Base-by-base conservation (phyloP, 2,329 filamentous ascomycete genomes). In the Penicillium verrucosum region DNA sequence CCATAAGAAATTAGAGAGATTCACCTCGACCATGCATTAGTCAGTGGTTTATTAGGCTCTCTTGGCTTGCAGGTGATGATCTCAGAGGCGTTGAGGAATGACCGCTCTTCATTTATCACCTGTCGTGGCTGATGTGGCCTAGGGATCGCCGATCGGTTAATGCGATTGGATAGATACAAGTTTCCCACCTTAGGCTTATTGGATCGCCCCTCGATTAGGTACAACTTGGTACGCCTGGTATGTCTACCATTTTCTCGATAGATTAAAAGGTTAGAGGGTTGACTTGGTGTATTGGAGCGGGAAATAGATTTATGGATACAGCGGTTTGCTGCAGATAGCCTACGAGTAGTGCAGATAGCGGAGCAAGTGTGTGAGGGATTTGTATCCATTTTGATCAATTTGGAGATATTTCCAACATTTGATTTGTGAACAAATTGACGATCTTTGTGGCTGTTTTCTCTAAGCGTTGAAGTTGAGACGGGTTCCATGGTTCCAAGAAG, bases 21-120 rank as follows among this genome's bases (percentile, higher is more conserved):
- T 41, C 36, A 34, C n/a, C 16, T 30, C 36, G 16, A 21, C 38
- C 9, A 30, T 32, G 38, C 34, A 46, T 46, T 41, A 56, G 40
- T 55, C 38, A 51, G 30, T 46, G n/a, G 6, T n/a, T 27, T 9
- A 18, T 52, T 43, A 32, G 54, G 34, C 23, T 49, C 51, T n/a
- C 53, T 45, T 43, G 50, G 50, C 54, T 51, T 52, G 58, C 54
- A 60, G 42, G 23, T n/a, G 23, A 55, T 62, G 56, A 57, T 49
- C 30, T 57, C 54, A 61, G 42, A 54, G 51, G 51, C 56, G 60
- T 53, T 30, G 9, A 52, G 12, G 16, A 44, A 44, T 52, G 49
- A 29, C 34, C 50, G 21, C 38, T 27, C n/a, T 29, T 49, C 36
- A 45, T 38, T 30, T 34, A 54, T 50, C 21, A 36, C 36, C 25